Evolutionary conservation across 2,329 filamentous ascomycete genomes (phyloP).

Genomic region (Thelonectria rubi): DNA sequence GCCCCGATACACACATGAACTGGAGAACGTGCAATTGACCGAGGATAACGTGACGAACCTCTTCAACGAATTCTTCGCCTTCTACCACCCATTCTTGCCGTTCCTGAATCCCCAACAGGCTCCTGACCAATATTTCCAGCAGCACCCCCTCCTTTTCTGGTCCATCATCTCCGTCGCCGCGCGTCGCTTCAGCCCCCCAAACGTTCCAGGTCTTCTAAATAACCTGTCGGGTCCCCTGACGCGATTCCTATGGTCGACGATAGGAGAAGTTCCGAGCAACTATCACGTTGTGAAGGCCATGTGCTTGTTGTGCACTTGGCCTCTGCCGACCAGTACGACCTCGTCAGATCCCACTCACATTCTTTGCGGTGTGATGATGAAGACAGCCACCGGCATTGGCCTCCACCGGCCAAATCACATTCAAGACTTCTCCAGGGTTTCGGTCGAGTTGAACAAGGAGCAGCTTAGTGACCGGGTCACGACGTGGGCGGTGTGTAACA

Average conservation of each 20-base stretch:
- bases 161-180: conserved; percentile 79
- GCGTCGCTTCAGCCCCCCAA: conserved; percentile 67
- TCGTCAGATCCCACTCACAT: conserved; percentile 84
- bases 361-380: conserved; percentile 85
- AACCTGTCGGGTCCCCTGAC: conserved; percentile 75
- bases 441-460: conserved; percentile 78
- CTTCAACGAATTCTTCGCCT: conserved; percentile 78
- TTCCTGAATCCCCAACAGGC: conserved; percentile 73
- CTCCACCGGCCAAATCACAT: conserved; percentile 83
- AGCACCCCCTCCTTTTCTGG: conserved; percentile 88
- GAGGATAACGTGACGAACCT: conserved; percentile 70
- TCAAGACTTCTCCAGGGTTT: conserved; percentile 82
- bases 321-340: conserved; percentile 81
- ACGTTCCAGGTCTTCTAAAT: conserved; percentile 70
- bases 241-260: conserved; percentile 78
- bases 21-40: conserved; percentile 71
- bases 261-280: conserved; percentile 79
- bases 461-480: conserved; percentile 81
- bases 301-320: conserved; percentile 83
- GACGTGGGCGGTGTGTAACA: conserved; percentile 87
- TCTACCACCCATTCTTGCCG: conserved; percentile 81
- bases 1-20: conserved; percentile 66
- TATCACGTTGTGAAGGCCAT: conserved; percentile 85
- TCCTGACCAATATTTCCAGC: conserved; percentile 78
- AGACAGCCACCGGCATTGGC: conserved; percentile 84